Percentiles rank a stretch among this genome's conserved stretches.
phyloP scores from a whole-genome alignment of 2,329 filamentous ascomycete genomes.

The Colletotrichum spinosum region DNA sequence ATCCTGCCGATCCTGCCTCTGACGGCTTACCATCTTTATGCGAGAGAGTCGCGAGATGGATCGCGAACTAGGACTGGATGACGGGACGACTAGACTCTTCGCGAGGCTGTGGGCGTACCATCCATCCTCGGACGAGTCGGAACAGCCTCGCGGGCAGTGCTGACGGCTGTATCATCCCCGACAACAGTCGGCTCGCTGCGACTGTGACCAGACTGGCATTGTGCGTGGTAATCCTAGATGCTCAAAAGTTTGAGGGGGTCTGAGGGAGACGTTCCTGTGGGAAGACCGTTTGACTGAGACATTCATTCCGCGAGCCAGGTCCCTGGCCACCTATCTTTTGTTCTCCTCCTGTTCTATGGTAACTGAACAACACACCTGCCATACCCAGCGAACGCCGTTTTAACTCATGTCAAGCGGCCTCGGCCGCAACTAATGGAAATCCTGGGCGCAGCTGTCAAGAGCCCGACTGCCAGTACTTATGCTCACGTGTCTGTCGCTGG shows the following conservation, averaged over 20 bases:
- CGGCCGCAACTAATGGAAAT: slow-evolving; percentile 24
- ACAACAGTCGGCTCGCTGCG: too few relatives aligned
- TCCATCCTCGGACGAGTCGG: too few relatives aligned
- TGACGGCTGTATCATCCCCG: too few relatives aligned
- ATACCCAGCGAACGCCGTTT: slow-evolving; percentile 1
- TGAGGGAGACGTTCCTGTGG: slow-evolving; percentile 24
- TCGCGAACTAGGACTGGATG: too few relatives aligned
- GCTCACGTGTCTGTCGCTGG: not conserved
- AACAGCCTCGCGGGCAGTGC: too few relatives aligned
- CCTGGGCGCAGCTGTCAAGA: slow-evolving; percentile 25
- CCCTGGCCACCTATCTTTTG: slow-evolving; percentile 8
- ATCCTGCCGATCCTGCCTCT: too few relatives aligned
- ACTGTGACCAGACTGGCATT: too few relatives aligned
- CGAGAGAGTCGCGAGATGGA: too few relatives aligned
- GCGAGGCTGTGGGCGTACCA: too few relatives aligned
- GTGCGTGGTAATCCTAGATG: too few relatives aligned
- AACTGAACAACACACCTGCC: slow-evolving; percentile 19
- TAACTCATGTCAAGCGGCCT: slow-evolving; percentile 27
- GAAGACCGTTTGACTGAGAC: slow-evolving; percentile 31
- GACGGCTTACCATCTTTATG: too few relatives aligned
- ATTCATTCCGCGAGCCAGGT: slow-evolving; percentile 28
- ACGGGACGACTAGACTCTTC: too few relatives aligned
- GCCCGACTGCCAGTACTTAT: slow-evolving; percentile 18
- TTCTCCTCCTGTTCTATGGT: slow-evolving; percentile 23
- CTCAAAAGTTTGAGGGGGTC: not conserved